Base-by-base conservation (phyloP, 805 yeast genomes). In the Kodamaea sagamina region DNA sequence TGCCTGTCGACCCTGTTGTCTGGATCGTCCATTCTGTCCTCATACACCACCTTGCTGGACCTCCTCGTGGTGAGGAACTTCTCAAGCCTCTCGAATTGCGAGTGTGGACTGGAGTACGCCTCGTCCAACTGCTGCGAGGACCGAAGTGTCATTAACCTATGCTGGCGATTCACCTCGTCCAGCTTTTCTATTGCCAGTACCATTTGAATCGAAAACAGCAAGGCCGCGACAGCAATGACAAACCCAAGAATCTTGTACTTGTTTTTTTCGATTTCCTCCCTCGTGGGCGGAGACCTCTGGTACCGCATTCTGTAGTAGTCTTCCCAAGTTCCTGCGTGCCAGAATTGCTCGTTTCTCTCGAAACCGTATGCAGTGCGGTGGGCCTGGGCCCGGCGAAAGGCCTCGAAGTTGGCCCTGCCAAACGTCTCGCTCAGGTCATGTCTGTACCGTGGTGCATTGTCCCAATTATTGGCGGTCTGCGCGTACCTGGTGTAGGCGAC, bases 251-350 rank as follows among this genome's bases (percentile, higher is more conserved):
- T 67, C 53, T 62, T 64, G 62, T 65, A 68, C 51, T 71, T 71
- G 58, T 67, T 72, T 54, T 61, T 71, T 59, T 65, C 66, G 50
- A 65, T 47, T 52, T 68, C 51, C 48, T 66, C 67, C 52, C 59
- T 57, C 42, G 78, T 65, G 16, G 71, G 76, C 4, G 72, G 72
- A 13, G 47, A 42, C 18, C 70, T 50, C 24, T 65, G 55, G 43
- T 66, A 61, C 53, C 59, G 60, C 68, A 72, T 66, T 31, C 61
- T 55, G 68, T 79, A 75, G 55, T 72, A 74, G 44, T 81, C 86
- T 48, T 80, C 84, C 86, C 86, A 80, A 0, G 77, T 76, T 0
- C 81, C 81, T 0, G 86, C 84, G 38, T 67, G 75, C 79, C 83
- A 78, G 57, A 81, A 81, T 26, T 65, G 63, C 42, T 72, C 74